Base-by-base conservation (phyloP, 2,329 filamentous ascomycete genomes). In the Paracoccidioides lutzii region DNA sequence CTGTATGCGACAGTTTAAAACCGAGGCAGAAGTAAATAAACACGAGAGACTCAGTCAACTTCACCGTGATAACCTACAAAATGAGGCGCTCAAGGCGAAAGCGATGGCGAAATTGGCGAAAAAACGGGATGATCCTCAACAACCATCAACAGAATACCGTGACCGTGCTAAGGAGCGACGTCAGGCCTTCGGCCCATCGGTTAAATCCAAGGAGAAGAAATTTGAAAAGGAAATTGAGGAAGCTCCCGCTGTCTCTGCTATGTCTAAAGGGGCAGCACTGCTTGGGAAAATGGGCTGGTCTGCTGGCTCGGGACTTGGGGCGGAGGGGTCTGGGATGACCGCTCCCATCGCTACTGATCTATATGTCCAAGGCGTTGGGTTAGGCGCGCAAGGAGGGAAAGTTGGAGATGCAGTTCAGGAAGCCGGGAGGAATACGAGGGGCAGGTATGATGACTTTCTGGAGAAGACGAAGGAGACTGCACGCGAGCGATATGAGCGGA, bases 31-130 rank as follows among this genome's bases (percentile, higher is more conserved):
- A 62, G 74, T 82, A 43, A 77, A 79, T 59, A 75, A 76, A 58
- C 83, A 86, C 64, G 81, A 84, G 62, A 74, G 76, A 5, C 72
- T 79, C 28, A 81, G 79, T 60, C 72, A 80, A 54, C 69, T 81
- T 33, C 82, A 85, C 62, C 75, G 75, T 9, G 70, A 73, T 33
- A 82, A 81, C 54, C 64, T 82, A 41, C 71, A 77, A 57, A 75
- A 81, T 54, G 73, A 76, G 12, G 71, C 73, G 7, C 67, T 76
- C 22, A 71, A 74, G 33, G 63, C 62, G 2, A 71, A 67, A 59
- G 74, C 70, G 6, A 63, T 67, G 54, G 66, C 64, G 3, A 76
- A 75, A 52, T 64, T 76, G 6, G 64, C 68, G 52, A 75, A 75
- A 58, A 71, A 75, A 54, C 67, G 71, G 32, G 65, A 71, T 35